Evolutionary conservation across 2,329 filamentous ascomycete genomes (phyloP).

Genomic region (Cytospora paraplurivora): DNA sequence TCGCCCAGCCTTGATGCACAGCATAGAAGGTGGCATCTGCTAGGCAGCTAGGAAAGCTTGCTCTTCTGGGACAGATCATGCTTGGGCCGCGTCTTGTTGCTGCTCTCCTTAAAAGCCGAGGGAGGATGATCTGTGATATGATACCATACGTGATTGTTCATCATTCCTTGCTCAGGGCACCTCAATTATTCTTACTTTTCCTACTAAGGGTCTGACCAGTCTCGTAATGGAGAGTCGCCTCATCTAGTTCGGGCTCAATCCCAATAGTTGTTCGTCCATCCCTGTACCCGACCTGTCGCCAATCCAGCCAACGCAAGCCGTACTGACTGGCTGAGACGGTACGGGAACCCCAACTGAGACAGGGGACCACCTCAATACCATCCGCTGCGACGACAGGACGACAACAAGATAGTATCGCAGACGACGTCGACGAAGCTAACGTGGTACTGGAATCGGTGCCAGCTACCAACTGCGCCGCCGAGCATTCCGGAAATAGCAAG

Average conservation of each 20-base stretch:
- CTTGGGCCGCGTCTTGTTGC: not conserved
- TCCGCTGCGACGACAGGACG: slow-evolving; percentile 10
- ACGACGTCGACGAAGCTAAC: slow-evolving; percentile 8
- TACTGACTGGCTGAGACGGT: slow-evolving; percentile 15
- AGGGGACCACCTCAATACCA: not conserved
- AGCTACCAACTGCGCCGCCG: not conserved
- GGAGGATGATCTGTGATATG: no score
- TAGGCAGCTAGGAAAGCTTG: slow-evolving; percentile 25
- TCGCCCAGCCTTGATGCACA: not conserved
- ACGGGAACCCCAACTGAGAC: not conserved
- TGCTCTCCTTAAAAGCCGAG: not conserved
- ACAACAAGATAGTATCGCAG: not conserved
- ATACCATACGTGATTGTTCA: not conserved
- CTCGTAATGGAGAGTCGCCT: not conserved
- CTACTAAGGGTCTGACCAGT: not conserved
- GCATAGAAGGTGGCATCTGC: slow-evolving; percentile 19
- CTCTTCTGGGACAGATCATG: not conserved
- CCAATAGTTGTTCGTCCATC: not conserved
- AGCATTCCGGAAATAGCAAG: not conserved
- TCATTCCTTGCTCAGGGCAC: not conserved
- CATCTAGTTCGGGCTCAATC: not conserved
- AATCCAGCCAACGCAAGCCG: slow-evolving; percentile 5
- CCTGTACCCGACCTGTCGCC: slow-evolving; percentile 6
- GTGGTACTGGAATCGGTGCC: slow-evolving; percentile 1
- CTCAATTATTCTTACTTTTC: not conserved